phyloP scores from a whole-genome alignment of 257 asterid species.

The Apocynum venetum region DNA sequence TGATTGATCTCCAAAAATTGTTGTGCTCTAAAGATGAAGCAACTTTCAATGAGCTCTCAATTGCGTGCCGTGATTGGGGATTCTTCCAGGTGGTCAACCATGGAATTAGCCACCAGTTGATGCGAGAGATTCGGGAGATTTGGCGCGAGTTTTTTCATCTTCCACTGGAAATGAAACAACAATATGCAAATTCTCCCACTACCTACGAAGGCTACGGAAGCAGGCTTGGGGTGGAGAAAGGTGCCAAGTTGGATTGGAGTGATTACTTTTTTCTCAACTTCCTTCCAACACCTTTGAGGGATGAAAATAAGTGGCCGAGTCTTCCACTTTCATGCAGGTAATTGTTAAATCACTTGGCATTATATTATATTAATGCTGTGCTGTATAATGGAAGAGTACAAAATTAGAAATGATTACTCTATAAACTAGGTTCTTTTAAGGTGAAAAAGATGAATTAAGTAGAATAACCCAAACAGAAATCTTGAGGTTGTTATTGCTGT shows the following conservation, averaged over 20 bases:
- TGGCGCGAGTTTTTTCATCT: conserved; percentile 77
- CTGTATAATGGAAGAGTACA: too few relatives aligned
- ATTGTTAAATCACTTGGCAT: too few relatives aligned
- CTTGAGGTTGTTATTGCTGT: too few relatives aligned
- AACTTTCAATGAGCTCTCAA: conserved; percentile 31
- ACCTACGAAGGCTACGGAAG: conserved; percentile 96
- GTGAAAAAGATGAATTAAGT: too few relatives aligned
- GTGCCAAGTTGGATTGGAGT: conserved; percentile 75
- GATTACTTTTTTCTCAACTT: conserved; percentile 74
- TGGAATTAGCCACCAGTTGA: conserved; percentile 56
- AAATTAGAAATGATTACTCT: too few relatives aligned
- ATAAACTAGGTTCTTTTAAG: too few relatives aligned
- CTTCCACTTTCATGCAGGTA: conserved; percentile 74
- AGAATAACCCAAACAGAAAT: too few relatives aligned
- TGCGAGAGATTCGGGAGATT: conserved; percentile 41
- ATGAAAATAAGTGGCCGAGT: conserved; percentile 69
- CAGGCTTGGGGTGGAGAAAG: conserved; percentile 71
- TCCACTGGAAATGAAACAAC: conserved; percentile 68
- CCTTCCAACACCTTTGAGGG: conserved; percentile 49
- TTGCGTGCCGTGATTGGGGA: conserved; percentile 88
- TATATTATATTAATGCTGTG: too few relatives aligned
- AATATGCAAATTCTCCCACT: conserved; percentile 55
- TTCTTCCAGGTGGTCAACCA: conserved; percentile 92
- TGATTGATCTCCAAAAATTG: conserved; percentile 51
- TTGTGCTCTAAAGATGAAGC: conserved; percentile 38